Base-by-base conservation (phyloP, 495 filamentous ascomycete genomes). In the Lasiosphaeria hispida region DNA sequence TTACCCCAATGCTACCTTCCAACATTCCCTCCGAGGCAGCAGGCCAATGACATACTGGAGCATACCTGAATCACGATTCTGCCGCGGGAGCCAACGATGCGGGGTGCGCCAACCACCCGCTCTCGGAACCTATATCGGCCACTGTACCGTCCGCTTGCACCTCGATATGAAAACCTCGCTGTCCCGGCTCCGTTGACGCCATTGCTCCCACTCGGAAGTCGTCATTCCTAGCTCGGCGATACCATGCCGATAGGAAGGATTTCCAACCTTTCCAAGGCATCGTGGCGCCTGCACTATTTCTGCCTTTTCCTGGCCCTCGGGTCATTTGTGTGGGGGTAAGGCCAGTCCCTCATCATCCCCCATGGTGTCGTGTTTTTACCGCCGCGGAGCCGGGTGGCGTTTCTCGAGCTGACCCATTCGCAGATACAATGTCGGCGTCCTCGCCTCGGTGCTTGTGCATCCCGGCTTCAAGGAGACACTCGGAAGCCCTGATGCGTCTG, bases 251-350 rank as follows among this genome's bases (percentile, higher is more conserved):
- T 38, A 37, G 51, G 33, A 17, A 55, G 39, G 11, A 43, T 52
- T 4, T 38, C 55, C 0, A 17, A 41, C 23, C 36, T 70, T 45
- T 72, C 72, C 7, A 77, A 72, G 41, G 75, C 75, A 4, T 66
- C 72, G 15, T 55, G 71, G 50, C 73, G 79, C 39, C 73, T 83
- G 50, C 68, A 80, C 52, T 58, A 60, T 4, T 64, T 83, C 48
- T 81, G 80, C 59, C 59, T 77, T 2, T 79, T 83, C 55, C 81
- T 83, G 53, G 80, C 76, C 0, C 61, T 85, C n/a, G 82, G 78
- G 3, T 81, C 80, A 1, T 82, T 82, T 35, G 73, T 79, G n/a
- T 85, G 82, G 82, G 82, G 82, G 80, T 83, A 60, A 61, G 75
- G 69, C n/a, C 41, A 44, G 1, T 37, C 51, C 4, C 30, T 1